Base-by-base conservation (phyloP, 805 yeast species). In the Peterozyma xylosa region DNA sequence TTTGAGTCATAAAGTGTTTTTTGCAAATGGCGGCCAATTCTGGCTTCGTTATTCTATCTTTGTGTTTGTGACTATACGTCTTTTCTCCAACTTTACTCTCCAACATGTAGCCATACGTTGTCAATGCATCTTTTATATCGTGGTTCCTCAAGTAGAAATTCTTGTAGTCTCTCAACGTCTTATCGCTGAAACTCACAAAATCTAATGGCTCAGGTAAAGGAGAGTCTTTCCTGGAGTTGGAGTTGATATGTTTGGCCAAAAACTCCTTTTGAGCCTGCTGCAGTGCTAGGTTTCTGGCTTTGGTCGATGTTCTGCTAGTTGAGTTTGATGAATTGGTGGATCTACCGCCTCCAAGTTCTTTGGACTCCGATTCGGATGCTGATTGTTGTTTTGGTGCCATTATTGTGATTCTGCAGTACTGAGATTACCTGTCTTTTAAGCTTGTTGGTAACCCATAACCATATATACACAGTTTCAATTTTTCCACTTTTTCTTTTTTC, bases 41-140 rank as follows among this genome's bases (percentile, higher is more conserved):
- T 3, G 65, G 65, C 58, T 81, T 84, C 39, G 79, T 55, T 9
- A 81, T 68, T 38, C 86, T 62, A 39, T 68, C 68, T 16, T 58
- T 58, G 35, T 58, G 50, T 46, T 63, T 66, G 45, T 59, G 70
- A 32, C 64, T 60, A 48, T 60, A 66, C 0, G 96, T 82, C 55
- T 80, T 77, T 58, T 78, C 78, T 2, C 98, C 98, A 2, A 86
- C 64, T 36, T 79, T 76, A 1, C 87, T 78, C 39, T 77, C 81
- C 17, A 89, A 62, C 39, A 91, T 64, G 56, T 74, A 83, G 0
- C 95, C 95, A 46, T 76, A 74, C 46, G 79, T 61, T 0, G 93
- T 76, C 57, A 76, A 64, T n/a, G 83, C 75, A 45, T 76, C 77
- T 13, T 82, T 80, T 2, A 76, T 58, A 15, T 38, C 35, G n/a